A percentile compares a stretch with the other conserved stretches of the same genome.
Conservation (phyloP, 208 protist species). For the Crithidia thermophila region DNA sequence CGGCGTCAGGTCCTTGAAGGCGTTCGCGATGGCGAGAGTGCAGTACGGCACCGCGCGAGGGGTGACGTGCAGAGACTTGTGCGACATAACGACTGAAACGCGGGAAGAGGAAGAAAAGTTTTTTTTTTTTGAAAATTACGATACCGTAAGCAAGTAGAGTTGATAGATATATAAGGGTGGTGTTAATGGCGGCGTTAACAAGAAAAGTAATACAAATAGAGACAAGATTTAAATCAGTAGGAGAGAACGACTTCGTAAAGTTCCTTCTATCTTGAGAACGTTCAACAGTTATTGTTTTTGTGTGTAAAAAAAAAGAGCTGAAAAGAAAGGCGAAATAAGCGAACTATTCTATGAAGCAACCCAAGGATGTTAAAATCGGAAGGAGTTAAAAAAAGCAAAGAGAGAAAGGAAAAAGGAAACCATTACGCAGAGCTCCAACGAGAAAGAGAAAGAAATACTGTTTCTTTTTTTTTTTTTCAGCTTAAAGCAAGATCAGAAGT, state of each 20-base stretch:
- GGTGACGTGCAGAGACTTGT: conserved; percentile 45
- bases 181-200: too few relatives aligned
- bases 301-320: background rate
- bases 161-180: too few relatives aligned
- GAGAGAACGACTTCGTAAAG: background rate
- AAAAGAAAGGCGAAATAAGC: background rate
- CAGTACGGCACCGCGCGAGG: conserved; percentile 70
- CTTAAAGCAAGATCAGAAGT: conserved; percentile 8
- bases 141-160: too few relatives aligned
- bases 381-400: too few relatives aligned
- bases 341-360: too few relatives aligned
- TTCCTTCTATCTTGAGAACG: background rate
- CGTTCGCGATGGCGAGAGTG: conserved; percentile 53
- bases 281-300: background rate
- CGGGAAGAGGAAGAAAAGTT: background rate
- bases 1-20: conserved; percentile 76
- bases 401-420: background rate
- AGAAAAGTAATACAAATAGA: background rate
- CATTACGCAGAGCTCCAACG: background rate
- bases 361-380: too few relatives aligned
- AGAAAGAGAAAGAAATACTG: background rate
- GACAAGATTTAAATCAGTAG: background rate
- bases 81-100: conserved; percentile 3
- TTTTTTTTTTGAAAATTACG: too few relatives aligned
- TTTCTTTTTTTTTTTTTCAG: too few relatives aligned